Percentiles rank a stretch among this genome's conserved stretches.
Evolutionary conservation across 2,329 filamentous ascomycete species (phyloP).

Genomic region (Hypocreales sp.): DNA sequence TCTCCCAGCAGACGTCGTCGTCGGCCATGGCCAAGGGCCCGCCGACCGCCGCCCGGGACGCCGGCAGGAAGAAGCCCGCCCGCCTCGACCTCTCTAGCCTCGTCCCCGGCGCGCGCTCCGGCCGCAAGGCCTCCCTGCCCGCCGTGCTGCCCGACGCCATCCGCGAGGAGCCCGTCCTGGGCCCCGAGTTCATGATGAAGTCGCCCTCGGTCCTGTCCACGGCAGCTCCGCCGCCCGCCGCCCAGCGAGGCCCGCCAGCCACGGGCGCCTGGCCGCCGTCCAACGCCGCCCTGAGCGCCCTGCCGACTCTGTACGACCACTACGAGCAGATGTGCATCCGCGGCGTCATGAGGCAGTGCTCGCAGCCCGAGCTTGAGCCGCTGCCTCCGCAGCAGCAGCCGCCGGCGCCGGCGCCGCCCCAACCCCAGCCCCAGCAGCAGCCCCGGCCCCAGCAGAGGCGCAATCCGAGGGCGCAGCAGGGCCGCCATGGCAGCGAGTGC

Average conservation of each 20-base stretch:
- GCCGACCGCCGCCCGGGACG: conserved; percentile 15
- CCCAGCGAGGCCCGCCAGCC: too few relatives aligned
- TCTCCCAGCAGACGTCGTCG: conserved; percentile 42
- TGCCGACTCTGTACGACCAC: conserved; percentile 39
- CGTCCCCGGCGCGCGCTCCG: conserved; percentile 16
- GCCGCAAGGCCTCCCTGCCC: conserved; percentile 12
- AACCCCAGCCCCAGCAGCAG: not conserved
- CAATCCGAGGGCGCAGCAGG: not conserved
- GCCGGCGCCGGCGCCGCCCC: not conserved
- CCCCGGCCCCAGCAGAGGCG: not conserved
- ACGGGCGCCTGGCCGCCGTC: conserved; percentile 7
- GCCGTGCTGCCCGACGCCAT: not conserved
- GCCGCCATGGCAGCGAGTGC: conserved; percentile 2
- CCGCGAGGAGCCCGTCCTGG: conserved; percentile 11
- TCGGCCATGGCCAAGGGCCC: conserved; percentile 42
- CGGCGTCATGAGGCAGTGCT: conserved; percentile 17
- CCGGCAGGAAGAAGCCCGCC: conserved; percentile 26
- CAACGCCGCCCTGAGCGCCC: conserved; percentile 16
- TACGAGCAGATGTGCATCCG: conserved; percentile 41
- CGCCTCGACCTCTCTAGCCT: conserved; percentile 33
- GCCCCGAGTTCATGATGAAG: conserved; percentile 19
- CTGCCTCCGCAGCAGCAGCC: not conserved
- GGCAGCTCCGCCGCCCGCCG: conserved; percentile 12
- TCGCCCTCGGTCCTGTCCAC: conserved; percentile 29
- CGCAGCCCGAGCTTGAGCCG: conserved; percentile 2